Conservation (phyloP, 2,329 filamentous ascomycete species). For the Fusarium transvaalense region DNA sequence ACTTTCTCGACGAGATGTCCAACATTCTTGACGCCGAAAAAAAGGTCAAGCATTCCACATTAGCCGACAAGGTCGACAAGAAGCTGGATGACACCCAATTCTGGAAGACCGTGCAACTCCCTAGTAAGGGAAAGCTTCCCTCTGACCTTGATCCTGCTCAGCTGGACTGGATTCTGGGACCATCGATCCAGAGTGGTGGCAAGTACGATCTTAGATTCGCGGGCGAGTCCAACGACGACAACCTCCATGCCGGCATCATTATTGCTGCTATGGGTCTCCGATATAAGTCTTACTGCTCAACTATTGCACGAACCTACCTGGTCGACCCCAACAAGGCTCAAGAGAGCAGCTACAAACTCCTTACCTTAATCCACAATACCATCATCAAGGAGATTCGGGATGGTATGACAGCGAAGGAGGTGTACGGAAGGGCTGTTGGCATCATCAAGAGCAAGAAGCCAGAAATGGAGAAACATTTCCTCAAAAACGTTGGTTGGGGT, state of each 20-base stretch:
- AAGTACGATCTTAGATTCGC: slow-evolving; percentile 91
- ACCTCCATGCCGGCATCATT: slow-evolving; percentile 91
- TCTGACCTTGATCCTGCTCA: slow-evolving; percentile 88
- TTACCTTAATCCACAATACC: slow-evolving; percentile 86
- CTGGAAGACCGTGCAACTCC: slow-evolving; percentile 83
- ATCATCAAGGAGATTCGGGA: slow-evolving; percentile 92
- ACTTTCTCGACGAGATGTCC: slow-evolving; percentile 98
- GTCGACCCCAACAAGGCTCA: slow-evolving; percentile 98
- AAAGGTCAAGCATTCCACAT: slow-evolving; percentile 89
- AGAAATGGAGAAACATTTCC: slow-evolving; percentile 93
- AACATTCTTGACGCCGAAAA: slow-evolving; percentile 95
- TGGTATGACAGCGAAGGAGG: slow-evolving; percentile 86
- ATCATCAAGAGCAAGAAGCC: slow-evolving; percentile 91
- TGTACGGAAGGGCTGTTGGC: slow-evolving; percentile 87
- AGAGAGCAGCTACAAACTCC: slow-evolving; percentile 92
- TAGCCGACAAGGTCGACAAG: slow-evolving; percentile 88
- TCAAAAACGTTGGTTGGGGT: slow-evolving; percentile 91
- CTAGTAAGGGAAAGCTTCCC: slow-evolving; percentile 80
- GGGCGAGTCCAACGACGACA: slow-evolving; percentile 82
- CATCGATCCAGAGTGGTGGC: slow-evolving; percentile 93
- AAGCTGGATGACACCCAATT: slow-evolving; percentile 96
- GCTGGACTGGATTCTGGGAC: slow-evolving; percentile 93
- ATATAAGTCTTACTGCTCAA: slow-evolving; percentile 95
- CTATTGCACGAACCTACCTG: slow-evolving; percentile 92
- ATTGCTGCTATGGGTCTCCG: slow-evolving; percentile 90